phyloP scores from a whole-genome alignment of 306 rosid species.

The Pyrus pyrifolia region DNA sequence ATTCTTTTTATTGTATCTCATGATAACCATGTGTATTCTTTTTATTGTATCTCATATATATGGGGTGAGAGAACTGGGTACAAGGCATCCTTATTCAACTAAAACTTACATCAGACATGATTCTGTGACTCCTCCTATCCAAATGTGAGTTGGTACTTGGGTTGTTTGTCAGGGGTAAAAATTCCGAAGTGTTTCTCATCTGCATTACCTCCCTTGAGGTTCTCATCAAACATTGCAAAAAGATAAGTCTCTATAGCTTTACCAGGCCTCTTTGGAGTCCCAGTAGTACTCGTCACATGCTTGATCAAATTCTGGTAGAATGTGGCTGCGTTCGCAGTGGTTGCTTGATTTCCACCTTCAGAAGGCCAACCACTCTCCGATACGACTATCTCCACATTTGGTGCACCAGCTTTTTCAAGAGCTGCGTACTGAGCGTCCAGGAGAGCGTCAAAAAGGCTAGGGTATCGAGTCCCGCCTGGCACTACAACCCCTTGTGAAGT shows the following conservation, averaged over 20 bases:
- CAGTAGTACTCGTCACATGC: slow-evolving; percentile 19
- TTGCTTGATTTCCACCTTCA: slow-evolving; percentile 26
- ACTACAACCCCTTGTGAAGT: slow-evolving; percentile 21
- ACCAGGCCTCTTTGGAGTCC: slow-evolving; percentile 40
- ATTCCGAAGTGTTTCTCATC: slow-evolving; percentile 28
- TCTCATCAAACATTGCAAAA: slow-evolving; percentile 31
- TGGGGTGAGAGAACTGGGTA: background rate
- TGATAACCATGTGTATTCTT: background rate
- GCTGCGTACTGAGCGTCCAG: slow-evolving; percentile 49
- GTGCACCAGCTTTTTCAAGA: slow-evolving; percentile 38
- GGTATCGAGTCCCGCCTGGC: slow-evolving; percentile 30
- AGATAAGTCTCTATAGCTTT: slow-evolving; percentile 21
- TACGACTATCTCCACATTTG: slow-evolving; percentile 33
- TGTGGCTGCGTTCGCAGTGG: slow-evolving; percentile 23
- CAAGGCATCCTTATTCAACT: background rate
- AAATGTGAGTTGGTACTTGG: slow-evolving; percentile 16
- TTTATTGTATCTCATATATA: background rate
- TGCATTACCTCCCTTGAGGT: background rate
- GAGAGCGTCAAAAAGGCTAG: slow-evolving; percentile 30
- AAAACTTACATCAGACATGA: background rate
- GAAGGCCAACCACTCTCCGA: slow-evolving; percentile 80
- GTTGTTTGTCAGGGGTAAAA: slow-evolving; percentile 19
- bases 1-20: background rate
- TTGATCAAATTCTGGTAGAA: slow-evolving; percentile 43
- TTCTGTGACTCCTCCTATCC: background rate